Base-by-base conservation (phyloP, 768 basidiomycete species). In the Hydnomerulius pinastri region DNA sequence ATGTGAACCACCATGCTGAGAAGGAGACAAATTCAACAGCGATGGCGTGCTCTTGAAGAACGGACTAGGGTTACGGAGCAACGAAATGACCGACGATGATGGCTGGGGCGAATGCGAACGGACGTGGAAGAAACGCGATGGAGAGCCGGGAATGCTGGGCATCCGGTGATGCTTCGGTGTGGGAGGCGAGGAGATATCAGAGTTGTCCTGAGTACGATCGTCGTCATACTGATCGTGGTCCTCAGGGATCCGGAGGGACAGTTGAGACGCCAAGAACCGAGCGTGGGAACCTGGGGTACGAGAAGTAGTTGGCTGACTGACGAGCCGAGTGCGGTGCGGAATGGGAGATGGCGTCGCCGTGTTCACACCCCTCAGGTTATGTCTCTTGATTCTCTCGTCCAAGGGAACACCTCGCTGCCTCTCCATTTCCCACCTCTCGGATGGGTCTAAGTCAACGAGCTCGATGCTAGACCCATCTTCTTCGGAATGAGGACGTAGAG, bases 381-480 rank as follows among this genome's bases (percentile, higher is more conserved):
- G 54, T 30, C 71, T 61, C 53, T 63, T 65, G 3, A 71, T 71
- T 48, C 75, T 66, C 51, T 76, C 71, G 43, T 74, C 71, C 51
- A 80, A 61, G 41, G 72, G 66, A 9, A 76, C 54, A 4, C 77
- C 78, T 32, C 68, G 64, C 36, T 71, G 65, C 29, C 76, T 72
- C 49, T 79, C 76, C 20, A 71, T 70, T 36, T 76, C 74, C 75
- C 75, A 77, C 38, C 54, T 70, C 66, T 55, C 70, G 65, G 43
- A 71, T 39, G 58, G 77, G 50, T 76, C 76, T 46, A 74, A 55
- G 30, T 80, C 78, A 37, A 85, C 73, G 33, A 85, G 74, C 58
- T 81, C 81, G 45, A 83, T 66, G 55, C 67, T 68, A 27, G 78
- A 79, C 4, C 71, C 65, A 48, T 82, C 81, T 30, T 78, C 78